Evolutionary conservation across 169 alveolate species (phyloP).

Genomic region (Haemoproteus tartakovskyi): DNA sequence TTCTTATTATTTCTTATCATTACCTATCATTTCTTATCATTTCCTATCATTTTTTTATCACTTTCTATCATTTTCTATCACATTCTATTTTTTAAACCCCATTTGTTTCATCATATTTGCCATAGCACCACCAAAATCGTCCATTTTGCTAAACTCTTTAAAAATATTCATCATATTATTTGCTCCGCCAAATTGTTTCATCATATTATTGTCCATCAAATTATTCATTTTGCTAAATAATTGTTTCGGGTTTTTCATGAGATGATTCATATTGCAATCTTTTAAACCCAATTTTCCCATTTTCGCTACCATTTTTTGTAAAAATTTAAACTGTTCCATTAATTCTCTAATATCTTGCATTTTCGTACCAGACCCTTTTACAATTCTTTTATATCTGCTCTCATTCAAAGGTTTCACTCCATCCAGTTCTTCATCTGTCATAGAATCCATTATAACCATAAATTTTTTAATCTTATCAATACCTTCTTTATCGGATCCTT

Average conservation of each 20-base stretch:
- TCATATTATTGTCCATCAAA: conserved; percentile 94
- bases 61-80: no score
- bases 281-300: conserved; percentile 95
- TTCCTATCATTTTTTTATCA: no score
- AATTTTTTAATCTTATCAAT: conserved; percentile 92
- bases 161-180: conserved; percentile 91
- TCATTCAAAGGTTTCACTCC: conserved; percentile 88
- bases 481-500: conserved; percentile 96
- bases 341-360: conserved; percentile 89
- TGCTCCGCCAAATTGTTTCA: conserved; percentile 96
- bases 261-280: conserved; percentile 84
- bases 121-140: conserved; percentile 60
- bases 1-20: no score
- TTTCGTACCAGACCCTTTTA: conserved; percentile 94
- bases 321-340: conserved; percentile 93
- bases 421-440: conserved; percentile 95
- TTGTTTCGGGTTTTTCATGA: conserved; percentile 94
- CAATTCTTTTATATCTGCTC: conserved; percentile 90
- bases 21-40: no score
- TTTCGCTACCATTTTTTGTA: conserved; percentile 94
- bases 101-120: conserved; percentile 66
- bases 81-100: conserved; percentile 59
- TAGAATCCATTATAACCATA: conserved; percentile 95
- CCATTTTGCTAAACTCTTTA: conserved; percentile 81
- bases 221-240: conserved; percentile 91